A percentile compares a stretch with the other conserved stretches of the same genome.
phyloP scores from a whole-genome alignment of 148 eudicot genomes.

The Pharnaceum exiguum region DNA sequence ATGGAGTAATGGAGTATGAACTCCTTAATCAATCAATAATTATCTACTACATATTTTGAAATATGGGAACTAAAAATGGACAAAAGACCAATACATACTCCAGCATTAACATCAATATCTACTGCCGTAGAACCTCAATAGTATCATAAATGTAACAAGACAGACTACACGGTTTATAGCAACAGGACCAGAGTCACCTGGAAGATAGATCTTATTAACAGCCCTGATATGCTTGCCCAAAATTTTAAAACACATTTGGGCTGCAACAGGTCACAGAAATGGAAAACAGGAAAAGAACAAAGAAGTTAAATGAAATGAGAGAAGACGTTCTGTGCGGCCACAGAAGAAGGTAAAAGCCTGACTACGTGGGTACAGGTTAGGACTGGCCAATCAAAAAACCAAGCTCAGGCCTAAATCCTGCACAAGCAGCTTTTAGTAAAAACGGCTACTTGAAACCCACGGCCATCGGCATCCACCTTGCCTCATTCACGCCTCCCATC shows the following conservation, averaged over 20 bases:
- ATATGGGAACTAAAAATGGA: too few species aligned
- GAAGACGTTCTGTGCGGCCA: not conserved
- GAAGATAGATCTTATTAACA: not conserved
- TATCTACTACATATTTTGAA: too few species aligned
- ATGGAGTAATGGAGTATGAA: too few species aligned
- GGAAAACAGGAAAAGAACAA: not conserved
- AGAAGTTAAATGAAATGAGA: not conserved
- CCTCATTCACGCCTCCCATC: not conserved
- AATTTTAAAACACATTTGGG: constrained; percentile 31
- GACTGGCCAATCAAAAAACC: not conserved
- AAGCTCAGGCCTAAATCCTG: not conserved
- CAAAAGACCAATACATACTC: too few species aligned
- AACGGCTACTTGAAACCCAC: constrained; percentile 10
- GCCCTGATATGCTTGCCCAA: constrained; percentile 15
- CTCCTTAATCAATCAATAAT: too few species aligned
- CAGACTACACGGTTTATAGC: too few species aligned
- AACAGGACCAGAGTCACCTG: too few species aligned
- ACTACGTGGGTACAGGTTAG: constrained; percentile 12
- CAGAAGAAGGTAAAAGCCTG: constrained; percentile 8
- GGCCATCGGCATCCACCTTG: constrained; percentile 13
- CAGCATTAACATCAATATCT: too few species aligned
- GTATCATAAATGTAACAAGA: too few species aligned
- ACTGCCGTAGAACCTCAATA: too few species aligned
- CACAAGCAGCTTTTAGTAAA: constrained; percentile 17
- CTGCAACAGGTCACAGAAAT: constrained; percentile 14